Evolutionary conservation across 2,329 filamentous ascomycete genomes (phyloP).

Genomic region (Tolypocladium ophioglossoides): DNA sequence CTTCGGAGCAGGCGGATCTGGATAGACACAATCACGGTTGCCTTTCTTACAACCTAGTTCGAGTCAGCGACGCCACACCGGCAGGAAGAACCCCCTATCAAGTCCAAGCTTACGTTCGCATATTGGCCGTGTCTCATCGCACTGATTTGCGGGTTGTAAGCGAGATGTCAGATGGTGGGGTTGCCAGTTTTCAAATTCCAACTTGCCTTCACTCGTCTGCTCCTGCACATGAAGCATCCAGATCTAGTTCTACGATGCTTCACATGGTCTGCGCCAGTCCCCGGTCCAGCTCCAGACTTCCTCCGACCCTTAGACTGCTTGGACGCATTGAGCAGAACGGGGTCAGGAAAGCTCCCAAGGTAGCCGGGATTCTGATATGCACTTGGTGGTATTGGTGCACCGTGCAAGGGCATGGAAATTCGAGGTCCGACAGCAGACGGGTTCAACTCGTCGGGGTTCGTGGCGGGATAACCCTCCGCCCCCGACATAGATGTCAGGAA

Average conservation of each 20-base stretch:
- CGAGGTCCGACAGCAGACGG: constrained; percentile 22
- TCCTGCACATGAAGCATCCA: constrained; percentile 86
- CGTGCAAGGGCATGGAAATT: constrained; percentile 15
- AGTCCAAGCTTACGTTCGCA: constrained; percentile 56
- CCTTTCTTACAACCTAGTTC: constrained; percentile 79
- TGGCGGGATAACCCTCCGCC: constrained; percentile 25
- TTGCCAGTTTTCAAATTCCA: constrained; percentile 5
- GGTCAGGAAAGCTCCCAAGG: constrained; percentile 39
- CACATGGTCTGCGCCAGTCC: constrained; percentile 51
- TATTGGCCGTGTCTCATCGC: constrained; percentile 77
- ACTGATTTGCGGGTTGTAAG: constrained; percentile 40
- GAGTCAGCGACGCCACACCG: constrained; percentile 3
- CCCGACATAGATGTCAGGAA: constrained; percentile 44
- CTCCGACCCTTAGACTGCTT: constrained; percentile 39
- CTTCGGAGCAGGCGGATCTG: constrained; percentile 50
- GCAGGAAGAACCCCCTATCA: not conserved
- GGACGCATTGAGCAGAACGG: constrained; percentile 34
- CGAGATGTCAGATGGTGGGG: constrained; percentile 12
- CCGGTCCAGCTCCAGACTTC: constrained; percentile 32
- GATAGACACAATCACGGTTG: constrained; percentile 81
- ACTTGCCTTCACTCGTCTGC: constrained; percentile 69
- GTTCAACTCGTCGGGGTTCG: constrained; percentile 28
- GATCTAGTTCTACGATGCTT: constrained; percentile 91
- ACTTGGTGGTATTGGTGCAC: constrained; percentile 25
- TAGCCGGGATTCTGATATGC: constrained; percentile 38